Evolutionary conservation across 2,329 filamentous ascomycete genomes (phyloP), one percentile per base, ranked within the genome.

Genomic region (Annulohypoxylon truncatum): DNA sequence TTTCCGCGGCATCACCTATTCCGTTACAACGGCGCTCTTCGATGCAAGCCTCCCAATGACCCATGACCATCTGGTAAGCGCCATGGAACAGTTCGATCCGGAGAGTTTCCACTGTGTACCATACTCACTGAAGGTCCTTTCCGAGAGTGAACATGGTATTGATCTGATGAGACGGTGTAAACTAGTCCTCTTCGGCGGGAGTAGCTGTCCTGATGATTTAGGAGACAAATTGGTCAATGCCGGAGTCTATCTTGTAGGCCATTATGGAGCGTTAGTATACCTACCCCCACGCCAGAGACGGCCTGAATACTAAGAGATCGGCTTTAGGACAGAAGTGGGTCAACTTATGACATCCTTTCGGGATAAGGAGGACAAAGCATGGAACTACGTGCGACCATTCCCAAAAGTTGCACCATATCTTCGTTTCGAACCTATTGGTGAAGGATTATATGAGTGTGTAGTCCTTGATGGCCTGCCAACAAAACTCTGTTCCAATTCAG

Each of bases 41-140:
- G 85, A 83, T 60, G 79, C 82, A 3, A 77, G 76, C 6, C 69
- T 86, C 20, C 85, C 85, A 1, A 73, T 87, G 18, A 86, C 86
- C 0, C 79, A 78, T 2, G 75, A 76, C 22, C 78, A 79, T 31
- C 71, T 85, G 7, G 71, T 84, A 0, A 74, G 77, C 18, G 80
- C 79, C 2, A 75, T 85, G 73, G 72, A 76, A 1, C 72, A 74
- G 0, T 72, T 80, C 22, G 73, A 80, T 38, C 79, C 83, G 0
- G 79, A 88, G 52, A 81, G 84, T 38, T 81, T 88, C 53, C 83
- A 86, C 65, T 81, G 79, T 22, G 87, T 89, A 2, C 87, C 87
- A 0, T 89, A 89, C 64, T 81, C 84, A 0, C 73, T 89, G 38
- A 87, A 88, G 67, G 76, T 89, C 1, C 78, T 89, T 0, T 82